Conservation (phyloP, 768 basidiomycete genomes). For the Kwoniella sp. region DNA sequence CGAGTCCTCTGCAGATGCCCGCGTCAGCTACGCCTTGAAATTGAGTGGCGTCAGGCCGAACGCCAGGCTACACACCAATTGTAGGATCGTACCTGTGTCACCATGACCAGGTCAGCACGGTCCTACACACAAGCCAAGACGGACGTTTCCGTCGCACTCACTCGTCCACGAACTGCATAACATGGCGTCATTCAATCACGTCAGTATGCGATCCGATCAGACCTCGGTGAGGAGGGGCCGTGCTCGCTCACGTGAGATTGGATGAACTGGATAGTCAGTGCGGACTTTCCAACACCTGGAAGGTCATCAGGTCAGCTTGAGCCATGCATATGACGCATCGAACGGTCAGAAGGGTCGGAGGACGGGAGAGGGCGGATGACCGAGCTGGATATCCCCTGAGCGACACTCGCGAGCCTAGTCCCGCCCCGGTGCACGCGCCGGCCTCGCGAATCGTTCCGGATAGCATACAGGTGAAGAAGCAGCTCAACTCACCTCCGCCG, state of each 20-base stretch:
- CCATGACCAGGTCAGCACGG: constrained; percentile 1
- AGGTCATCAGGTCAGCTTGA: constrained; percentile 5
- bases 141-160: constrained; percentile 16
- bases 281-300: constrained; percentile 74
- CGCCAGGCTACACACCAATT: constrained; percentile 58
- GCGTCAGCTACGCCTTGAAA: too few relatives aligned
- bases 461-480: too few relatives aligned
- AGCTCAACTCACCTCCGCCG: constrained; percentile 68
- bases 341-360: too few relatives aligned
- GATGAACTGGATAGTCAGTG: constrained; percentile 95
- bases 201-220: too few relatives aligned
- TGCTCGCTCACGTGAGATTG: constrained; percentile 57
- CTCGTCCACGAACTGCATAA: constrained; percentile 47
- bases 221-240: too few relatives aligned
- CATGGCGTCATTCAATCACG: background rate
- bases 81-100: constrained; percentile 64
- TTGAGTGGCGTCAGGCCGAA: background rate
- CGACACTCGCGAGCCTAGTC: too few relatives aligned
- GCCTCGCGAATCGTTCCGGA: too few relatives aligned
- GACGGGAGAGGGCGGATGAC: too few relatives aligned
- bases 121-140: background rate
- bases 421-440: too few relatives aligned
- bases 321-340: background rate
- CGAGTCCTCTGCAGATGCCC: constrained; percentile 61
- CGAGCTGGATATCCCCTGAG: too few relatives aligned